Percentiles rank a stretch among this genome's conserved stretches.
phyloP scores from a whole-genome alignment of 2,329 filamentous ascomycete genomes.

The Endothia cerciana region DNA sequence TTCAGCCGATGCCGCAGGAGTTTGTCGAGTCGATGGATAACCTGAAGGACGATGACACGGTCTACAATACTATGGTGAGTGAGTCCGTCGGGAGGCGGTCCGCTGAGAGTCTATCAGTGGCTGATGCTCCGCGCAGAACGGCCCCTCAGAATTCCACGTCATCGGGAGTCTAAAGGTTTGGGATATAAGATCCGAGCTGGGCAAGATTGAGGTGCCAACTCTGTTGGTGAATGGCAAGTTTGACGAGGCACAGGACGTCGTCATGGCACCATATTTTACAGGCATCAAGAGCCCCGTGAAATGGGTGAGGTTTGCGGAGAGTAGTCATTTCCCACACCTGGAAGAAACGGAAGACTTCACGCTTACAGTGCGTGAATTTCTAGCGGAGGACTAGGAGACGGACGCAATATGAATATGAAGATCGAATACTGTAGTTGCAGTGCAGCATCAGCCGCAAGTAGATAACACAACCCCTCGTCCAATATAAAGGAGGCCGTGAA shows the following conservation, averaged over 20 bases:
- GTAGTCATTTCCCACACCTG: constrained; percentile 24
- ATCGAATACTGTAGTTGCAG: too few relatives aligned
- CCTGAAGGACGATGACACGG: constrained; percentile 28
- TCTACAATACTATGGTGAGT: constrained; percentile 30
- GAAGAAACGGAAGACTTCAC: constrained; percentile 28
- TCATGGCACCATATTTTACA: constrained; percentile 21
- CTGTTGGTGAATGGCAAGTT: constrained; percentile 28
- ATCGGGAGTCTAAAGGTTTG: constrained; percentile 19
- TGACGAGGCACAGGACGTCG: constrained; percentile 27
- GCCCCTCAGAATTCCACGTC: constrained; percentile 15
- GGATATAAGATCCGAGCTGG: constrained; percentile 16
- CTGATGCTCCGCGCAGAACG: constrained; percentile 2
- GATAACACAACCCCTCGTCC: too few relatives aligned
- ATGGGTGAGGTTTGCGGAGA: constrained; percentile 30
- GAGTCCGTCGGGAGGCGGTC: constrained; percentile 22
- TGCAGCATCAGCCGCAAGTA: too few relatives aligned
- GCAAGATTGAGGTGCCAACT: constrained; percentile 19
- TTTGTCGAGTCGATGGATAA: constrained; percentile 21
- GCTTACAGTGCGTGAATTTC: neutral
- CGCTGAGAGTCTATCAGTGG: neutral
- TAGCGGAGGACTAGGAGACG: neutral
- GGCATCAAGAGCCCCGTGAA: constrained; percentile 21
- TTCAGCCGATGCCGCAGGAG: constrained; percentile 26
- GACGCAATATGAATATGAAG: too few relatives aligned
- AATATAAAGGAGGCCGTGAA: neutral